phyloP scores from a whole-genome alignment of 75 land plant genomes.

The Larix kaempferi region DNA sequence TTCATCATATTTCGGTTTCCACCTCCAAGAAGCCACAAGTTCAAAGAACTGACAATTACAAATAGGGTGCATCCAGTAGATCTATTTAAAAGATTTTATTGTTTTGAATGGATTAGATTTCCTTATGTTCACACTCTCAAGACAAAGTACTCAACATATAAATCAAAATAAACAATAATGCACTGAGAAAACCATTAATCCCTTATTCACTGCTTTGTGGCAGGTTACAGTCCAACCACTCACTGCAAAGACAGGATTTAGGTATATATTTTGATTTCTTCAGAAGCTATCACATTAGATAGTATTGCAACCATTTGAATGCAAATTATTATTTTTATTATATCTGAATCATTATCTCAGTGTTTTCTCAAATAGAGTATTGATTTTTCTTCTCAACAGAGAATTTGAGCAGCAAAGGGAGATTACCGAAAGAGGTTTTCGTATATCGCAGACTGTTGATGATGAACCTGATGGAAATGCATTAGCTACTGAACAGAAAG shows the following conservation, averaged over 20 bases:
- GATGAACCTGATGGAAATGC: conserved; percentile 18
- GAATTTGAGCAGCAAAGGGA: conserved; percentile 63
- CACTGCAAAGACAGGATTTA: conserved; percentile 70
- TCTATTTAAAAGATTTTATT: not conserved
- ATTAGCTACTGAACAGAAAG: conserved; percentile 13
- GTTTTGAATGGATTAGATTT: not conserved
- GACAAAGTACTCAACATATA: not conserved
- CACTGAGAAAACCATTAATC: not conserved
- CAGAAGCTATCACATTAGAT: not conserved
- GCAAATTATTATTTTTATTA: not conserved
- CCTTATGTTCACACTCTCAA: not conserved
- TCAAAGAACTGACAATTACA: conserved; percentile 1
- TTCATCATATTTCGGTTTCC: not conserved
- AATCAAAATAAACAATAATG: not conserved
- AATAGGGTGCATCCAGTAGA: not conserved
- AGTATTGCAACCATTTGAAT: not conserved
- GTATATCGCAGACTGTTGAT: conserved; percentile 11
- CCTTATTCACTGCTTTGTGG: not conserved
- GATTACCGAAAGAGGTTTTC: conserved; percentile 41
- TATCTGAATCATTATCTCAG: not conserved
- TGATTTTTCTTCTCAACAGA: conserved; percentile 18
- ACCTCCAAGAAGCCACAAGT: not conserved
- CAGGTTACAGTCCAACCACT: conserved; percentile 69
- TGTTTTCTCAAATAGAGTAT: not conserved
- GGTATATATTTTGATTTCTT: conserved; percentile 22